phyloP scores from a whole-genome alignment of 2,329 filamentous ascomycete genomes.

The Monosporascus sp. region DNA sequence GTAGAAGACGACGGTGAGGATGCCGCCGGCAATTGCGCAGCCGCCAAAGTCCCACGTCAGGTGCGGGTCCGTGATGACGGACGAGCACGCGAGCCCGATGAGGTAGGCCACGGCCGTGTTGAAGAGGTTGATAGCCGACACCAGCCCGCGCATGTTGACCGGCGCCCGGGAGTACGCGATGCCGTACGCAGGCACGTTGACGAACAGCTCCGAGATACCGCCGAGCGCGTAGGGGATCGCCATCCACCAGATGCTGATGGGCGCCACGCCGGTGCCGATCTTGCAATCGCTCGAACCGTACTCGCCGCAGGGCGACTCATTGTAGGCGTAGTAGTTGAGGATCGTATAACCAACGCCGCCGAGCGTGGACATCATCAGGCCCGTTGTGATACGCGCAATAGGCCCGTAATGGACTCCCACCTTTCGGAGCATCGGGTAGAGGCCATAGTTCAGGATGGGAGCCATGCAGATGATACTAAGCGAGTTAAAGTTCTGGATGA shows the following conservation, averaged over 20 bases:
- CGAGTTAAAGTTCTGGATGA: slow-evolving; percentile 46
- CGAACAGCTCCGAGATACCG: slow-evolving; percentile 48
- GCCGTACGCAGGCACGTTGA: slow-evolving; percentile 47
- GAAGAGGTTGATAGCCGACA: slow-evolving; percentile 46
- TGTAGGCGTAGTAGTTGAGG: slow-evolving; percentile 37
- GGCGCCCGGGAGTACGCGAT: slow-evolving; percentile 48
- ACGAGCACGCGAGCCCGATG: slow-evolving; percentile 40
- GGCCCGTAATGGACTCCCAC: slow-evolving; percentile 41
- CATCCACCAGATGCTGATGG: slow-evolving; percentile 53
- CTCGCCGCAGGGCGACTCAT: slow-evolving; percentile 36
- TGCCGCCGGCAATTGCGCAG: slow-evolving; percentile 39
- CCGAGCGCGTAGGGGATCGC: slow-evolving; percentile 46
- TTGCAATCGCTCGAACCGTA: slow-evolving; percentile 33
- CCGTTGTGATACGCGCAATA: slow-evolving; percentile 45
- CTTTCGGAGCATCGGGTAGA: slow-evolving; percentile 41
- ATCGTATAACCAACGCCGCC: slow-evolving; percentile 39
- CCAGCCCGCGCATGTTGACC: slow-evolving; percentile 46
- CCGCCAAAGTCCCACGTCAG: slow-evolving; percentile 47
- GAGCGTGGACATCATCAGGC: slow-evolving; percentile 44
- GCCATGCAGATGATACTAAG: slow-evolving; percentile 42
- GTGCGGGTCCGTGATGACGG: slow-evolving; percentile 43
- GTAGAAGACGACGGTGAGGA: slow-evolving; percentile 41
- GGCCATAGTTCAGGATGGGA: slow-evolving; percentile 41
- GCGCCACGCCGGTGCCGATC: slow-evolving; percentile 31
- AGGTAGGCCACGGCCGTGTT: slow-evolving; percentile 41